Conservation (phyloP, 2,329 filamentous ascomycete genomes). For the Aspergillus sp. region DNA sequence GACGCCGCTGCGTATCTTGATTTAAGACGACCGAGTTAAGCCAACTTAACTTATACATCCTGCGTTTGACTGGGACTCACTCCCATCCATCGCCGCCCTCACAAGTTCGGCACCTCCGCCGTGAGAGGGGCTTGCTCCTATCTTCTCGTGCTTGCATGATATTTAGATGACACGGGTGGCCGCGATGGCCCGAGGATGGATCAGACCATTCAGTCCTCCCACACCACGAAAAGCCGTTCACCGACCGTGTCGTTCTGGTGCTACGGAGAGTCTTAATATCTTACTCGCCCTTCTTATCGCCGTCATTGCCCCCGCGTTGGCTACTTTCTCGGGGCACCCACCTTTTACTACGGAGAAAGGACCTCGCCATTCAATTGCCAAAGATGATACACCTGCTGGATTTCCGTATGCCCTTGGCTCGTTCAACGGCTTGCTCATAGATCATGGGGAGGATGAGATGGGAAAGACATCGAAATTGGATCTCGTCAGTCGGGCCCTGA, state of each 20-base stretch:
- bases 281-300: constrained; percentile 62
- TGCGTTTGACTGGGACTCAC: constrained; percentile 3
- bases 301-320: constrained; percentile 62
- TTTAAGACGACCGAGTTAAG: neutral
- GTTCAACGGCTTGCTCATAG: constrained; percentile 32
- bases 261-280: constrained; percentile 62
- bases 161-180: neutral
- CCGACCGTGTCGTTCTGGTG: constrained; percentile 70
- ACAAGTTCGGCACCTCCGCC: constrained; percentile 15
- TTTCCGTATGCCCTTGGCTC: constrained; percentile 27
- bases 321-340: constrained; percentile 59
- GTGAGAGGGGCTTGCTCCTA: constrained; percentile 9
- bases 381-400: constrained; percentile 28
- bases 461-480: constrained; percentile 33
- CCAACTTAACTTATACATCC: neutral
- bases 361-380: constrained; percentile 49
- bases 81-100: constrained; percentile 5
- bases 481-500: constrained; percentile 59
- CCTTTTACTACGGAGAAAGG: constrained; percentile 44
- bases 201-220: constrained; percentile 18
- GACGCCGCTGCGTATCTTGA: neutral
- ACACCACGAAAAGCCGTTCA: constrained; percentile 59
- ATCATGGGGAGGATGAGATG: constrained; percentile 30
- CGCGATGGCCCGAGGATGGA: neutral
- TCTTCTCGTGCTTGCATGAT: neutral